phyloP scores from a whole-genome alignment of 768 basidiomycete genomes.

The Xanthoconium purpureum region DNA sequence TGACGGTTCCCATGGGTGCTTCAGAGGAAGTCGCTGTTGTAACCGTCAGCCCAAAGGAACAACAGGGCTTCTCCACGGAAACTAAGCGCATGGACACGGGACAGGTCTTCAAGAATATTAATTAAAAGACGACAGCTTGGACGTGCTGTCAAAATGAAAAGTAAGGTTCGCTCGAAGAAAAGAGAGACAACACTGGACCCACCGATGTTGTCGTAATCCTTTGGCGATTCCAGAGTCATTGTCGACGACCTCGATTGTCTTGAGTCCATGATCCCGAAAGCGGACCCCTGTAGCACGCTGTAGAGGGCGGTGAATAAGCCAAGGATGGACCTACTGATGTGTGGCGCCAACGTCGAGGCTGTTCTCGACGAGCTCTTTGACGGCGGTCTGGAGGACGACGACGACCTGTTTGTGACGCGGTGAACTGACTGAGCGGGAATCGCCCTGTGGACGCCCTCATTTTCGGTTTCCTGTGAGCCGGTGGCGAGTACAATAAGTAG shows the following conservation, averaged over 20 bases:
- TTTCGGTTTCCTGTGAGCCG: neutral
- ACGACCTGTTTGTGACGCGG: constrained; percentile 94
- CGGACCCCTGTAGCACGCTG: constrained; percentile 62
- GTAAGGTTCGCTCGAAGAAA: too few relatives aligned
- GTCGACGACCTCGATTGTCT: constrained; percentile 83
- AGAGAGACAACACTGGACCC: too few relatives aligned
- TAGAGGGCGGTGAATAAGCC: neutral
- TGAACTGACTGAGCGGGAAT: constrained; percentile 82
- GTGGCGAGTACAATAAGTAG: neutral
- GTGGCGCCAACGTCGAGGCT: constrained; percentile 91
- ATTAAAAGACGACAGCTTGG: constrained; percentile 80
- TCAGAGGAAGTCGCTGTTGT: constrained; percentile 69
- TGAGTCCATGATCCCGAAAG: constrained; percentile 84
- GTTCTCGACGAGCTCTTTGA: constrained; percentile 97
- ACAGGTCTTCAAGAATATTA: constrained; percentile 72
- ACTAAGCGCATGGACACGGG: constrained; percentile 76
- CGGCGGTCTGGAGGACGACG: constrained; percentile 85
- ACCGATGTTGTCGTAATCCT: constrained; percentile 82
- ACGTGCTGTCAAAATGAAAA: constrained; percentile 49
- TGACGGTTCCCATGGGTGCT: constrained; percentile 72
- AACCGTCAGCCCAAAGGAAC: constrained; percentile 84
- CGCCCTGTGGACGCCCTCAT: constrained; percentile 30
- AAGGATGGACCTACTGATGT: constrained; percentile 55
- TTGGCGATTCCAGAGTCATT: constrained; percentile 86
- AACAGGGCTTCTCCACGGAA: constrained; percentile 96